Evolutionary conservation across 139 green algal genomes (phyloP).

Genomic region (Tetraselmis striata): DNA sequence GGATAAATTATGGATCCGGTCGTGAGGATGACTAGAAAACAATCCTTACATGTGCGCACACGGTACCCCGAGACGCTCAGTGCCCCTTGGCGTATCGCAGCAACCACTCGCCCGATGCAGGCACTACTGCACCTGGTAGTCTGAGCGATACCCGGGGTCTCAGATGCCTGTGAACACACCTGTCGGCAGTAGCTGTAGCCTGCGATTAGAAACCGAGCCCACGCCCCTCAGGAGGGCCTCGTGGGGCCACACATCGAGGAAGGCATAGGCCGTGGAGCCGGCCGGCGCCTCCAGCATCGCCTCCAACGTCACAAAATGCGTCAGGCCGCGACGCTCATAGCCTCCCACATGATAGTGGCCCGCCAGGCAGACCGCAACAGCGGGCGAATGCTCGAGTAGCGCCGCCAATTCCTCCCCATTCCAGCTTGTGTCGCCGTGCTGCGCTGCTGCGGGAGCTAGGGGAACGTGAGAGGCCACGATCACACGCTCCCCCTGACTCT

Average conservation of each 20-base stretch:
- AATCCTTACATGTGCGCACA: too few relatives aligned
- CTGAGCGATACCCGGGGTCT: too few relatives aligned
- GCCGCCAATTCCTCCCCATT: conserved; percentile 15
- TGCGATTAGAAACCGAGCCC: too few relatives aligned
- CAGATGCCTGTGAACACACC: too few relatives aligned
- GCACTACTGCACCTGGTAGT: too few relatives aligned
- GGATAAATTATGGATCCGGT: too few relatives aligned
- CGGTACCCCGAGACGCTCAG: too few relatives aligned
- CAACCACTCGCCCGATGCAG: too few relatives aligned
- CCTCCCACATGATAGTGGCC: conserved; percentile 60
- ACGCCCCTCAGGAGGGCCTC: too few relatives aligned
- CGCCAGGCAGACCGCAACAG: conserved; percentile 30
- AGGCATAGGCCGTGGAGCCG: conserved; percentile 34
- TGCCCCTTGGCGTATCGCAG: too few relatives aligned
- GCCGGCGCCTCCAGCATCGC: conserved; percentile 47
- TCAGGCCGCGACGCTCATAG: conserved; percentile 10
- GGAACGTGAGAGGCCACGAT: conserved; percentile 31
- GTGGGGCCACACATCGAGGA: conserved; percentile 37
- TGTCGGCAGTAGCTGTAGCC: too few relatives aligned
- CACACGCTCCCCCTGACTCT: conserved; percentile 17
- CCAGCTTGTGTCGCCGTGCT: conserved; percentile 21
- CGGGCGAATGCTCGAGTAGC: conserved; percentile 4
- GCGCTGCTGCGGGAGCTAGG: conserved; percentile 24
- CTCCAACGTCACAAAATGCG: conserved; percentile 52
- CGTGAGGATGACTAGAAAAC: too few relatives aligned